Conservation (phyloP, 108 stramenopile genomes). For the Pelagomonas calceolata region DNA sequence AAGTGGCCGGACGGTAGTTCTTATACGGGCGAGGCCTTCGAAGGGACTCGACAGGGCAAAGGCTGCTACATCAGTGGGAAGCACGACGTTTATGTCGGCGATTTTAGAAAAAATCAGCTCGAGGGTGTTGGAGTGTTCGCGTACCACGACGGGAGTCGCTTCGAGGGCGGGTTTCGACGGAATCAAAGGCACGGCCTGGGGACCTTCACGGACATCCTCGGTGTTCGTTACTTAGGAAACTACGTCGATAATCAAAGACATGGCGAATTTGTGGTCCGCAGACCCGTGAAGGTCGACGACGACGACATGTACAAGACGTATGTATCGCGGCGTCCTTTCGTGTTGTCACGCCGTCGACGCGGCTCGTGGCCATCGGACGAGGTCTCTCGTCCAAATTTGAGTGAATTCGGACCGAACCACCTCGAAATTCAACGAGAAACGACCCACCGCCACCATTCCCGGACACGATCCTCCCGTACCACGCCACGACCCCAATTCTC, state of each 20-base stretch:
- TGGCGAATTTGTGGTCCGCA: conserved; percentile 24
- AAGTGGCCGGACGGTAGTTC: conserved; percentile 10
- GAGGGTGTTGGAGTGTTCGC: conserved; percentile 11
- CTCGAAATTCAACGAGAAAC: too few species aligned
- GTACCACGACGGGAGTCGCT: conserved; percentile 14
- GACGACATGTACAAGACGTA: background rate
- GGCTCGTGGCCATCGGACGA: too few species aligned
- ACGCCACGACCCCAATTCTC: too few species aligned
- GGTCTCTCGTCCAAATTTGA: too few species aligned
- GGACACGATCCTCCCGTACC: too few species aligned
- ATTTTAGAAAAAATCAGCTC: conserved; percentile 1
- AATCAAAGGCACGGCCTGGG: conserved; percentile 18
- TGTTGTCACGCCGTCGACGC: too few species aligned
- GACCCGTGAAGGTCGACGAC: conserved; percentile 15
- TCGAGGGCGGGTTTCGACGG: conserved; percentile 5
- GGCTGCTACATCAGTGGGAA: conserved; percentile 1
- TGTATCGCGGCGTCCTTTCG: background rate
- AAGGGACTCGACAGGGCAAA: conserved; percentile 5
- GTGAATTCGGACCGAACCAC: too few species aligned
- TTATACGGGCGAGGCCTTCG: conserved; percentile 18
- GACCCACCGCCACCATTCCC: too few species aligned
- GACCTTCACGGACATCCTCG: conserved; percentile 13
- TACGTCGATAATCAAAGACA: conserved; percentile 14
- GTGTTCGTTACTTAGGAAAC: conserved; percentile 10
- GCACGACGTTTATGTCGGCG: conserved; percentile 8